A percentile compares a stretch with the other conserved stretches of the same genome.
Conservation (phyloP, 331 rosid species). For the Cucumis variabilis region DNA sequence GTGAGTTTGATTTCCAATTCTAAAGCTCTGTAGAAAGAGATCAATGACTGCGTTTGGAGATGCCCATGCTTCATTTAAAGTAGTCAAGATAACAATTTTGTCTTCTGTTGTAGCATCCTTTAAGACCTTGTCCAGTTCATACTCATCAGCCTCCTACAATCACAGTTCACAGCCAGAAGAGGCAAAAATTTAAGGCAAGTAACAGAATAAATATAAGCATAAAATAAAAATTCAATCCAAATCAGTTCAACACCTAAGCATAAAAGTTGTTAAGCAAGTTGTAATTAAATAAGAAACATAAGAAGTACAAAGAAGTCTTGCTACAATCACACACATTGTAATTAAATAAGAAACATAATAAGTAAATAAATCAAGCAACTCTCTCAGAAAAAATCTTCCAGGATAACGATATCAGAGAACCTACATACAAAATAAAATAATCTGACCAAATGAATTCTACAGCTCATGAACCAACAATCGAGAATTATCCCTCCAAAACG, state of each 20-base stretch:
- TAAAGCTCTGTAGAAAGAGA: conserved; percentile 93
- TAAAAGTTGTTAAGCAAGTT: neutral
- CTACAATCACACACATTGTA: neutral
- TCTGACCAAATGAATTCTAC: neutral
- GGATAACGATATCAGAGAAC: neutral
- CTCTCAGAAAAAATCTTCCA: neutral
- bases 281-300: neutral
- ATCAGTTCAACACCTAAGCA: neutral
- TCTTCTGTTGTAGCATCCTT: conserved; percentile 76
- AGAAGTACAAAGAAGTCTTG: neutral
- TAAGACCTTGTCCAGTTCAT: conserved; percentile 63
- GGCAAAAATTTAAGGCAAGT: neutral
- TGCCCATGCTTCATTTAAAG: conserved; percentile 97
- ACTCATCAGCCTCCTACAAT: conserved; percentile 61
- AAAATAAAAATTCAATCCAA: neutral
- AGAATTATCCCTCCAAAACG: neutral
- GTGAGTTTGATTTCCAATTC: conserved; percentile 70
- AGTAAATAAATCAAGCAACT: too few species aligned
- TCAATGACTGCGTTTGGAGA: conserved; percentile 79
- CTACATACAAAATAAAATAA: neutral
- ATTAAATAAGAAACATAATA: too few species aligned
- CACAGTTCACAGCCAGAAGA: conserved; percentile 32
- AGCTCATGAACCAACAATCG: neutral
- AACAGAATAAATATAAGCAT: neutral
- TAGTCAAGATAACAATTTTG: conserved; percentile 83